These are phyloP conservation scores for Abrus precatorius DNA, from an alignment of 306 rosid species.

Conservation along the genomic window DNA sequence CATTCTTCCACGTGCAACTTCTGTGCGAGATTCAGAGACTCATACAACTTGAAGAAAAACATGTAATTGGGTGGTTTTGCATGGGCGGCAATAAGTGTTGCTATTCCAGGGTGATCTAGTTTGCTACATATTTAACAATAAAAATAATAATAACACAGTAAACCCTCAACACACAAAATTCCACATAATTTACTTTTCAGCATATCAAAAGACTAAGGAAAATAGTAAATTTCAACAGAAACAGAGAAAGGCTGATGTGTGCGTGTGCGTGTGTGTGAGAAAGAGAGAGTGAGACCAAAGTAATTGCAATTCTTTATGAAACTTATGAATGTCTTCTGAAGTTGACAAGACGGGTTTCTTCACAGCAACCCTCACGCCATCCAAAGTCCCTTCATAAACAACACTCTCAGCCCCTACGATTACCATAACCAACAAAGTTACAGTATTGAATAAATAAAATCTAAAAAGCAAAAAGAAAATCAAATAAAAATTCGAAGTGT, in stretches of 20 bases:
- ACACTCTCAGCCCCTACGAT: constrained; percentile 83
- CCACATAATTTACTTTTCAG: constrained; percentile 8
- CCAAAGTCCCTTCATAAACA: constrained; percentile 83
- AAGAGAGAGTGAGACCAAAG: constrained; percentile 63
- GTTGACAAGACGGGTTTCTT: constrained; percentile 85
- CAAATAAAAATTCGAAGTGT: background rate
- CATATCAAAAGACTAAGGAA: constrained; percentile 11
- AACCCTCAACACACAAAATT: constrained; percentile 9
- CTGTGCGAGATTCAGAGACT: constrained; percentile 70
- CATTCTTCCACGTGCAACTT: constrained; percentile 73
- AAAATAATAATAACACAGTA: background rate
- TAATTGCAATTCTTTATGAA: constrained; percentile 87
- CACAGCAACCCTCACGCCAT: constrained; percentile 80
- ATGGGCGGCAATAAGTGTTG: constrained; percentile 81
- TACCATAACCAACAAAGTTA: constrained; percentile 27
- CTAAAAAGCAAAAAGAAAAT: background rate
- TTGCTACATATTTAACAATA: constrained; percentile 58
- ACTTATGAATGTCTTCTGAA: constrained; percentile 80
- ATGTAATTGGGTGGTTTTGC: constrained; percentile 91
- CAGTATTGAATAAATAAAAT: background rate
- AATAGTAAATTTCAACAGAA: constrained; percentile 16
- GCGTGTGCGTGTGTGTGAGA: background rate
- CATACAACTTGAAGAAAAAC: constrained; percentile 84
- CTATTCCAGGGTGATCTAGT: constrained; percentile 81
- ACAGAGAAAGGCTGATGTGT: background rate